A percentile compares a stretch with the other conserved stretches of the same genome.
Evolutionary conservation across 305 asterid species (phyloP).

Genomic region (Fraxinus latifolia): DNA sequence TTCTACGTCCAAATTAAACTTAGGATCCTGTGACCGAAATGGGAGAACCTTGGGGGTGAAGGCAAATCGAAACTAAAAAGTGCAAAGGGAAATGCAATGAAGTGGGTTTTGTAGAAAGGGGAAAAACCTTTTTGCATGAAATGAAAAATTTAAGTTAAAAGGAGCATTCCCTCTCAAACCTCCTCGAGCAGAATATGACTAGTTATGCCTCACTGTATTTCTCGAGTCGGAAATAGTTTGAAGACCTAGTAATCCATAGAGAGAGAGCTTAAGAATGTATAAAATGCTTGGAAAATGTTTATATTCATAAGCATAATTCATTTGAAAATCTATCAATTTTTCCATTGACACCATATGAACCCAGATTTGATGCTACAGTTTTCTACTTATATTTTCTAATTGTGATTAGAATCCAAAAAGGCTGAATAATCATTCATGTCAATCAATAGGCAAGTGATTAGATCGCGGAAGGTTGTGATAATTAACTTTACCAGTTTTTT

Average conservation of each 20-base stretch:
- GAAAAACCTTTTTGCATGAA: not conserved
- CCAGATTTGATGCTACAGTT: not conserved
- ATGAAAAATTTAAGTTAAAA: not conserved
- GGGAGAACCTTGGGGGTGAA: not conserved
- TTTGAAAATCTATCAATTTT: not conserved
- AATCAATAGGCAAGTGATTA: not conserved
- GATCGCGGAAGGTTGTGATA: not conserved
- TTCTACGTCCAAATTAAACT: not conserved
- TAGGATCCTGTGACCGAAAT: not conserved
- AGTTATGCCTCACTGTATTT: not conserved
- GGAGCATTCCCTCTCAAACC: not conserved
- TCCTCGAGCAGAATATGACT: not conserved
- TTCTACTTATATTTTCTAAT: not conserved
- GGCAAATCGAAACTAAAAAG: slow-evolving; percentile 21
- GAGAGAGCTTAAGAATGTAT: not conserved
- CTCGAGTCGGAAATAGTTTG: not conserved
- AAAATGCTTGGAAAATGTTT: not conserved
- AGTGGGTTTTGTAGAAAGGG: not conserved
- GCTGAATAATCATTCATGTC: not conserved
- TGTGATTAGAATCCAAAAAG: not conserved
- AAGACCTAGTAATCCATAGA: not conserved
- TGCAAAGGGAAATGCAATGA: slow-evolving; percentile 10
- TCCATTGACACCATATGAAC: not conserved
- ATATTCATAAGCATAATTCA: not conserved
- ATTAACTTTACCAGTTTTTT: slow-evolving; percentile 55